Conservation (phyloP, 306 rosid genomes). For the Ormosia semicastrata region DNA sequence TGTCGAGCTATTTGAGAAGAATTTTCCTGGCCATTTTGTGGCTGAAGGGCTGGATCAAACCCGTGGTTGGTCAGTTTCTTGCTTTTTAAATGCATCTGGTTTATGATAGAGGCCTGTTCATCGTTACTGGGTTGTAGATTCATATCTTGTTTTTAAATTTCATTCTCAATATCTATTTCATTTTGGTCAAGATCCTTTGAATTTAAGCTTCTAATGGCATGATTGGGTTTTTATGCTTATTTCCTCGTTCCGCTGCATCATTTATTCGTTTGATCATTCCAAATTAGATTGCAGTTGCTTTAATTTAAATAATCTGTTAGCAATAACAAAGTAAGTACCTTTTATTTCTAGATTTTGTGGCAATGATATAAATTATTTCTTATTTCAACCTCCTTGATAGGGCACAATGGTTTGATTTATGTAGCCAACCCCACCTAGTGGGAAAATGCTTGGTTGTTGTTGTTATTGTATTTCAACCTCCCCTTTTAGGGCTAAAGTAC, state of each 20-base stretch:
- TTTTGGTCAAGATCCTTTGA: background rate
- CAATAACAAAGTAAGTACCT: background rate
- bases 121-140: conserved; percentile 2
- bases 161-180: background rate
- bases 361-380: background rate
- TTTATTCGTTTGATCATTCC: background rate
- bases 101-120: conserved; percentile 5
- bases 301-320: background rate
- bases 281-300: background rate
- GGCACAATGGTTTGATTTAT: too few relatives aligned
- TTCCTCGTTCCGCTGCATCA: background rate
- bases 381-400: background rate
- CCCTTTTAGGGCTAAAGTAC: background rate
- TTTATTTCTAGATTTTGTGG: background rate
- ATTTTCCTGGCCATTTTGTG: conserved; percentile 94
- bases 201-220: background rate
- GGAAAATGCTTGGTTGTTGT: too few relatives aligned
- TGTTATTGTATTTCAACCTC: background rate
- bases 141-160: background rate
- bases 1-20: conserved; percentile 83
- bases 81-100: background rate
- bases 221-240: background rate
- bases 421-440: too few relatives aligned
- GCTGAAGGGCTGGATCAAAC: conserved; percentile 98
- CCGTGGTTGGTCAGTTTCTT: conserved; percentile 87